These are phyloP conservation scores for Wolfiporia cocos DNA, from an alignment of 1,284 basidiomycete genomes.

Conservation along the genomic window DNA sequence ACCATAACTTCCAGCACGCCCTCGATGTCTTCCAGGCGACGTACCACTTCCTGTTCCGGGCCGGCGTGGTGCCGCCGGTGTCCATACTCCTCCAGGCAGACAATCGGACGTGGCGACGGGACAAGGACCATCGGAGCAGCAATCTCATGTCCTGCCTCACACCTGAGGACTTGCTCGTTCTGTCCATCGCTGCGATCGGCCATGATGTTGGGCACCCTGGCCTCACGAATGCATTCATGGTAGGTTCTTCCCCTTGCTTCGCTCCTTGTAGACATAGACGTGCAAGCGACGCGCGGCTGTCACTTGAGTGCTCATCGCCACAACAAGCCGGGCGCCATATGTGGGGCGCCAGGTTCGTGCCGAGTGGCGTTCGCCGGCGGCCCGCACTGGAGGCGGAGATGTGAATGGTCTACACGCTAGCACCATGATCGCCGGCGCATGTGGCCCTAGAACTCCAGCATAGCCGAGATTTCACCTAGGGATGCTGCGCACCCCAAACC, in stretches of 20 bases:
- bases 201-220: slow-evolving; percentile 96
- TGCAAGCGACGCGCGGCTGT: too few species aligned
- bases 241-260: slow-evolving; percentile 27
- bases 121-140: slow-evolving; percentile 28
- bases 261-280: too few species aligned
- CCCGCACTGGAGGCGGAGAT: too few species aligned
- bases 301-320: too few species aligned
- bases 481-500: too few species aligned
- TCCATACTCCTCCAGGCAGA: slow-evolving; percentile 42
- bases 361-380: too few species aligned
- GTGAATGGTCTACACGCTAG: too few species aligned
- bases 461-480: too few species aligned
- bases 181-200: slow-evolving; percentile 87
- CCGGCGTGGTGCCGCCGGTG: slow-evolving; percentile 76
- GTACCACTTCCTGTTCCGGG: slow-evolving; percentile 75
- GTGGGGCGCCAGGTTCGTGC: too few species aligned
- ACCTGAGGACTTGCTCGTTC: slow-evolving; percentile 72
- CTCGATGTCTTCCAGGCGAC: slow-evolving; percentile 91
- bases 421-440: too few species aligned
- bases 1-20: slow-evolving; percentile 95
- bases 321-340: too few species aligned
- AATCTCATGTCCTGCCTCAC: slow-evolving; percentile 47
- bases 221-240: slow-evolving; percentile 88
- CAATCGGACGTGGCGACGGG: slow-evolving; percentile 41
- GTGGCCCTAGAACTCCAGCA: too few species aligned